phyloP scores from a whole-genome alignment of 768 basidiomycete species.

The Lentinus tigrinus region DNA sequence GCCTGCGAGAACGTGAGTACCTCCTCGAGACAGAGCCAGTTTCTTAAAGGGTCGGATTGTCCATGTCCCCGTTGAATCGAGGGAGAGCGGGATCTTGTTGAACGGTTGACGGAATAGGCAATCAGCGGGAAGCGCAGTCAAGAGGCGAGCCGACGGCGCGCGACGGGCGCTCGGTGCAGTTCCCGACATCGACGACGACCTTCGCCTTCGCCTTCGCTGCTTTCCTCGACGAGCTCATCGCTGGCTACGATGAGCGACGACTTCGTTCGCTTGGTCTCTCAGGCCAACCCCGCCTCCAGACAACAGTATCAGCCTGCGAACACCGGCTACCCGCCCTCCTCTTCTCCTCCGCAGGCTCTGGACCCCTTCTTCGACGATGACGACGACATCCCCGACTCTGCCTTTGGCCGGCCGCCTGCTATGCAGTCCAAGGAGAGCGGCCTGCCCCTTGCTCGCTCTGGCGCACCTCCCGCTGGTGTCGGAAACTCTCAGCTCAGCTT shows the following conservation, averaged over 20 bases:
- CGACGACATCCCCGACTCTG: slow-evolving; percentile 59
- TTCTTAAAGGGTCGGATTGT: no score
- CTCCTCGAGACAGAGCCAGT: no score
- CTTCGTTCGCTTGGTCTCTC: slow-evolving; percentile 71
- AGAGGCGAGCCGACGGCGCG: neutral
- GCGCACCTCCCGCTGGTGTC: slow-evolving; percentile 59
- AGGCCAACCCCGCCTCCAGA: slow-evolving; percentile 64
- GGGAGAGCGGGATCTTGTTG: no score
- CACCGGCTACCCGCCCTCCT: slow-evolving; percentile 61
- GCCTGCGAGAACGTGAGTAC: no score
- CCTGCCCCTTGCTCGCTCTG: slow-evolving; percentile 56
- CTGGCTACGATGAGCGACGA: slow-evolving; percentile 60
- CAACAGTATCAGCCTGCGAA: slow-evolving; percentile 48
- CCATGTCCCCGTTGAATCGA: no score
- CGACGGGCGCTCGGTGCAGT: neutral
- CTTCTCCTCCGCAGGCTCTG: slow-evolving; percentile 35
- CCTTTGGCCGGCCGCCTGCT: slow-evolving; percentile 51
- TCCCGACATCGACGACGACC: neutral
- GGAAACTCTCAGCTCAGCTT: slow-evolving; percentile 45
- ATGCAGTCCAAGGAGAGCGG: slow-evolving; percentile 48
- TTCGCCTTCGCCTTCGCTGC: no score
- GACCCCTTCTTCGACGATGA: slow-evolving; percentile 93
- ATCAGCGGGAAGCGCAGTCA: no score
- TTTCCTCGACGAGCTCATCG: slow-evolving; percentile 18
- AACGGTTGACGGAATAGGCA: no score